A percentile compares a stretch with the other conserved stretches of the same genome.
Evolutionary conservation across 163 green algal genomes (phyloP).

Genomic region (Prototheca wickerhamii): DNA sequence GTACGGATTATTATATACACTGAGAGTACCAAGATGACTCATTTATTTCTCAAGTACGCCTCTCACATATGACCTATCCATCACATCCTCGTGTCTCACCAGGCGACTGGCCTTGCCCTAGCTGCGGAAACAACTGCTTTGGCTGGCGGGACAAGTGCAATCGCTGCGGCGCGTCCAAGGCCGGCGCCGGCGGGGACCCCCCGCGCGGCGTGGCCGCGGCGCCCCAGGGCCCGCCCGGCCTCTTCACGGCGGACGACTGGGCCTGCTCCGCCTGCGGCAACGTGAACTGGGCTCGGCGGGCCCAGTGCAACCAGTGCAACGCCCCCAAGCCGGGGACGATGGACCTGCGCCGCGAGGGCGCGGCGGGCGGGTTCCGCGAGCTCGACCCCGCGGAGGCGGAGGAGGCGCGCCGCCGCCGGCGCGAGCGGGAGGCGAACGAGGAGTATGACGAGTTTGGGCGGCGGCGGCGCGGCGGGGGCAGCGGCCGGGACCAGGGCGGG

Average conservation of each 20-base stretch:
- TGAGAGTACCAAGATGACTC: too few relatives aligned
- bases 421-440: constrained; percentile 53
- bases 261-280: constrained; percentile 63
- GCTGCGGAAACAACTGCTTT: constrained; percentile 76
- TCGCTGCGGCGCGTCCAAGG: constrained; percentile 33
- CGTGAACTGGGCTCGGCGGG: constrained; percentile 72
- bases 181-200: constrained; percentile 43
- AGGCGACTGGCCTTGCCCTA: constrained; percentile 69
- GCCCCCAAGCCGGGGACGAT: constrained; percentile 50
- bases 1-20: too few relatives aligned
- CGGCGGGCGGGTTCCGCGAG: constrained; percentile 76
- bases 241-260: constrained; percentile 64
- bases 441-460: constrained; percentile 82
- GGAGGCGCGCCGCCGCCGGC: constrained; percentile 55
- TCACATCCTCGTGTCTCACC: neutral
- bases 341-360: constrained; percentile 48
- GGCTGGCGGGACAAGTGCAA: constrained; percentile 36
- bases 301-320: constrained; percentile 79
- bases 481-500: too few relatives aligned
- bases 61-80: too few relatives aligned
- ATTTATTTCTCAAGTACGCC: too few relatives aligned
- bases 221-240: constrained; percentile 49
- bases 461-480: constrained; percentile 42
- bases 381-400: constrained; percentile 69
- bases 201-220: constrained; percentile 53